Base-by-base conservation (phyloP, 2,329 filamentous ascomycete genomes). In the Apiospora koreana region DNA sequence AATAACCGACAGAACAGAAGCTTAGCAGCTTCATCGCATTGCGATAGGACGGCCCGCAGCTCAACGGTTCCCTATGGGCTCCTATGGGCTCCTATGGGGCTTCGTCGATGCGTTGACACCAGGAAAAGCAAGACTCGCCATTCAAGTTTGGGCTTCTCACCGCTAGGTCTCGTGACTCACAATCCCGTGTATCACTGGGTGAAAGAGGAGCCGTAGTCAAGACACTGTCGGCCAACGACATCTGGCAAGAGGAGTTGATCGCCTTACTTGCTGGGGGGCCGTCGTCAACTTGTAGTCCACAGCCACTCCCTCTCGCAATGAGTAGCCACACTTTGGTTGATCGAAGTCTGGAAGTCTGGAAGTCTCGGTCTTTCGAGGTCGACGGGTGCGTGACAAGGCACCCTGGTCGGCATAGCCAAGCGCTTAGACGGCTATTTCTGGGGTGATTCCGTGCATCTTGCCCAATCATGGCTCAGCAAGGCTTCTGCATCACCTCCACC, bases 361-460 rank as follows among this genome's bases (percentile, higher is more conserved):
- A 62, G 54, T 4, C 54, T 35, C 21, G 54, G 28, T 38, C 31
- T 14, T 38, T 62, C 38, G 43, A 66, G n/a, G n/a, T 66, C 3
- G 41, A 45, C 38, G 28, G 42, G n/a, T 28, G 41, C 35, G 38
- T 72, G 74, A 75, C 74, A 70, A 74, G 74, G 74, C 69, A 71
- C 75, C 77, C 76, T 68, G 72, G 74, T 73, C 72, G 68, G 68
- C 69, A 68, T 71, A 73, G 69, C 62, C 72, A 73, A 76, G 78
- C 78, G 78, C 78, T 79, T 79, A 79, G 72, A 74, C 72, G 72
- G 72, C 73, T 75, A 75, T 74, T 74, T 74, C 76, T 74, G 72
- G 75, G 75, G 73, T 75, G 50, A 70, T 73, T 46, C 67, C 68
- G 70, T 73, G 58, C 70, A 48, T 69, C 48, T 58, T 48, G 65